These are phyloP conservation scores for Brassica nigra DNA, from an alignment of 345 rosid species.

Conservation along the genomic window DNA sequence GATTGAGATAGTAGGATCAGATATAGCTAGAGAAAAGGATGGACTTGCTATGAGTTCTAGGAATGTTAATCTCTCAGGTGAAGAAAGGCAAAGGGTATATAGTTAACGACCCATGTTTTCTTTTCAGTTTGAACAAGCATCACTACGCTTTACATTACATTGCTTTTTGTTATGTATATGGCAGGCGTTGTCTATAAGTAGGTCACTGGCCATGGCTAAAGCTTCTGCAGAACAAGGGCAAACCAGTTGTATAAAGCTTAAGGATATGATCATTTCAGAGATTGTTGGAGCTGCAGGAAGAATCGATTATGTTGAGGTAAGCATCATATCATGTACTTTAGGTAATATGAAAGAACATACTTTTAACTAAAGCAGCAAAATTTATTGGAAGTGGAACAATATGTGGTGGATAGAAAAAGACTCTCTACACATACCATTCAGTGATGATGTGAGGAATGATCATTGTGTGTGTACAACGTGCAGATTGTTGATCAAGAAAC, in stretches of 20 bases:
- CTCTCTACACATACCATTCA: background rate
- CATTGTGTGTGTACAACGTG: background rate
- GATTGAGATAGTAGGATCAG: conserved; percentile 68
- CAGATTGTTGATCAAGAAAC: conserved; percentile 76
- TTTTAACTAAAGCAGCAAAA: background rate
- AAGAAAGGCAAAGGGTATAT: conserved; percentile 62
- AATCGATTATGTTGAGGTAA: conserved; percentile 90
- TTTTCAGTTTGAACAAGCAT: conserved; percentile 1
- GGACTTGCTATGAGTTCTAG: conserved; percentile 94
- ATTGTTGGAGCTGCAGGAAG: conserved; percentile 63
- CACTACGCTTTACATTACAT: background rate
- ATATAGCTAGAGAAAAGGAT: conserved; percentile 64
- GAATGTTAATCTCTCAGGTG: conserved; percentile 69
- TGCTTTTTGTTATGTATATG: conserved; percentile 4
- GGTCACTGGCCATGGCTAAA: conserved; percentile 59
- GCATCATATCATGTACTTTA: background rate
- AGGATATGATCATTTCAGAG: conserved; percentile 50
- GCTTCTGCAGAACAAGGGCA: conserved; percentile 51
- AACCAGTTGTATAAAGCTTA: conserved; percentile 47
- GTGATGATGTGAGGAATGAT: conserved; percentile 9
- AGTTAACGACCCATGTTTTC: background rate
- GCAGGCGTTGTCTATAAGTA: conserved; percentile 87
- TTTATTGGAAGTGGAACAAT: conserved; percentile 1
- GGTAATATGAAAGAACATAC: background rate
- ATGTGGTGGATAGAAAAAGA: background rate